Evolutionary conservation across 2,329 filamentous ascomycete genomes (phyloP), one percentile per base, ranked within the genome.

Genomic region (Aspergillus ochraceus): DNA sequence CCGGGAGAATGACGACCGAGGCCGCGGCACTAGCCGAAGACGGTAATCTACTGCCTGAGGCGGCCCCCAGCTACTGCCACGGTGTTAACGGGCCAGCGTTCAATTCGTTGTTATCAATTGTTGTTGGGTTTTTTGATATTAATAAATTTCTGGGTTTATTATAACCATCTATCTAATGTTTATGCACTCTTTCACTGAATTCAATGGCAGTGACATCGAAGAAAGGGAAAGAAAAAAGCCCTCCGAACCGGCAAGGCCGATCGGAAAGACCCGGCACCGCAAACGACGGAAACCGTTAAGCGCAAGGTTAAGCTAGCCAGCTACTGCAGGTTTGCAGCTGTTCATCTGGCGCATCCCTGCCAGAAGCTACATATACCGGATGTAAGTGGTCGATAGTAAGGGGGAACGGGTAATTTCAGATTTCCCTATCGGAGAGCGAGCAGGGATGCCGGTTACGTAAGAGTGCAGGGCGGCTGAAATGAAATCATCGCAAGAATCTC

Each of bases 381-480:
- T 26, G 36, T 45, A 19, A 54, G 42, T 45, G 52, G 45, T 46
- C 45, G 45, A 54, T 46, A 46, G 45, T 10, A 47, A 24, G 45
- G 45, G 45, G 9, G 42, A 36, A 36, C 32, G 32, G 32, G 32
- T 36, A 36, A 36, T 36, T 36, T 36, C 8, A 36, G 19, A 24
- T 20, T 47, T 22, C 45, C 45, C 45, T 47, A 46, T 46, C 42
- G 32, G 32, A 36, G 26, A 29, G 12, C 39, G 42, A n/a, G 32
- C 14, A 39, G 51, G 51, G 30, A 39, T 19, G 52, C 19, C 5
- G 54, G 58, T 60, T 60, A 60, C 58, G 58, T 60, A 60, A 60
- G 53, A 46, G 26, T 57, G 58, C 55, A 57, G 58, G 49, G 58
- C 55, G 58, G 54, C 58, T 60, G 54, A 60, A 22, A 51, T 26